Percentiles rank a stretch among this genome's conserved stretches.
These are phyloP conservation scores for Fusarium pilosicola DNA, from an alignment of 2,329 filamentous ascomycete species.

Conservation along the genomic window DNA sequence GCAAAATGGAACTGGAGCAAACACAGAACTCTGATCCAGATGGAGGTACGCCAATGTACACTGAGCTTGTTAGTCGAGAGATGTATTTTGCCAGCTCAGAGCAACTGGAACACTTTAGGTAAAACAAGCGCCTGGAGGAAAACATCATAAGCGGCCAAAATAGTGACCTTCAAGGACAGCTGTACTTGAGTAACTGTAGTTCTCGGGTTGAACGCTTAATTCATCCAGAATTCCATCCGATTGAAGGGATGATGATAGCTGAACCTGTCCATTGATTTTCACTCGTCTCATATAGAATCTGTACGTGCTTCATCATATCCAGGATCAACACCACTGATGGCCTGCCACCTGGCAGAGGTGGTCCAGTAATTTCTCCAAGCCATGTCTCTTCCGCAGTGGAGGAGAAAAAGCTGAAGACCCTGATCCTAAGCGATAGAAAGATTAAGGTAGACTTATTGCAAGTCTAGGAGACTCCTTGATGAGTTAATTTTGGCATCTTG, in stretches of 20 bases:
- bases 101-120: conserved; percentile 8
- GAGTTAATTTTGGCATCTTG: not conserved
- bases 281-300: not conserved
- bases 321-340: conserved; percentile 28
- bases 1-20: conserved; percentile 30
- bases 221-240: not conserved
- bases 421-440: not conserved
- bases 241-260: conserved; percentile 10
- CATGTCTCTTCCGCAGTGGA: not conserved
- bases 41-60: conserved; percentile 6
- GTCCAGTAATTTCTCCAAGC: conserved; percentile 31
- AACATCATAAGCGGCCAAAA: conserved; percentile 23
- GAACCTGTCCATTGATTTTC: not conserved
- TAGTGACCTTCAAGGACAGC: conserved; percentile 7
- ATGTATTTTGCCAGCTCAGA: conserved; percentile 24
- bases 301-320: conserved; percentile 2
- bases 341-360: conserved; percentile 40
- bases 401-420: not conserved
- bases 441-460: not conserved
- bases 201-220: conserved; percentile 4
- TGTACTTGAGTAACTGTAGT: conserved; percentile 10
- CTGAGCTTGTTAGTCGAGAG: not conserved
- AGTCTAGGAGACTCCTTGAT: not conserved
- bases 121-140: conserved; percentile 36
- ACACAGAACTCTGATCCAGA: not conserved